Percentiles rank a stretch among this genome's conserved stretches.
These are phyloP conservation scores for Candida sanyaensis DNA, from an alignment of 1,139 yeast genomes.

Conservation along the genomic window DNA sequence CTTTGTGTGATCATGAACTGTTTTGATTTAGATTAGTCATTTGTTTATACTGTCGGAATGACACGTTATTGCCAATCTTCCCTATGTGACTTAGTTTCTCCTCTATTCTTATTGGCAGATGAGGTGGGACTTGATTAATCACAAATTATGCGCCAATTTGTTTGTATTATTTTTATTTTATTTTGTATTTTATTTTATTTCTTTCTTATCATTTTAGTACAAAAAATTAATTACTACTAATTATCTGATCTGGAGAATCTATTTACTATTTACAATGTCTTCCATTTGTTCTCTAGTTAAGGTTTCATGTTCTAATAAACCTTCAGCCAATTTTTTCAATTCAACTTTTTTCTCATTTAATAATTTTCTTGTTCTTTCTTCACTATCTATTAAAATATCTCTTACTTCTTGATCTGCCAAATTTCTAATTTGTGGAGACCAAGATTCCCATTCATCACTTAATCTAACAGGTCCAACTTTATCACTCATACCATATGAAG, in stretches of 20 bases:
- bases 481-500: constrained; percentile 95
- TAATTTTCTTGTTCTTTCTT: constrained; percentile 72
- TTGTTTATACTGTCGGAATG: too few species aligned
- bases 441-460: constrained; percentile 87
- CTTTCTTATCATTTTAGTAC: constrained; percentile 65
- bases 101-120: too few species aligned
- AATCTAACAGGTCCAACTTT: constrained; percentile 89
- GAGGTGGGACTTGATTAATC: too few species aligned
- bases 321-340: constrained; percentile 86
- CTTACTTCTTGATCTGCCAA: constrained; percentile 93
- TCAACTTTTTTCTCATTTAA: constrained; percentile 64
- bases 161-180: neutral
- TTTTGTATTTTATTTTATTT: too few species aligned
- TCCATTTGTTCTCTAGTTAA: constrained; percentile 90
- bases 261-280: constrained; percentile 38
- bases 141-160: neutral
- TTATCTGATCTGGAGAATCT: neutral
- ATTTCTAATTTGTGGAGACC: constrained; percentile 89
- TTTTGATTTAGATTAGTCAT: too few species aligned
- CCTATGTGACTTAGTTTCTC: too few species aligned
- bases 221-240: neutral
- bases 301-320: constrained; percentile 93
- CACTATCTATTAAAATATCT: constrained; percentile 69
- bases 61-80: too few species aligned
- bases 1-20: too few species aligned